Conservation (phyloP, 208 protist species). For the Kentomonas sorsogonicus region DNA sequence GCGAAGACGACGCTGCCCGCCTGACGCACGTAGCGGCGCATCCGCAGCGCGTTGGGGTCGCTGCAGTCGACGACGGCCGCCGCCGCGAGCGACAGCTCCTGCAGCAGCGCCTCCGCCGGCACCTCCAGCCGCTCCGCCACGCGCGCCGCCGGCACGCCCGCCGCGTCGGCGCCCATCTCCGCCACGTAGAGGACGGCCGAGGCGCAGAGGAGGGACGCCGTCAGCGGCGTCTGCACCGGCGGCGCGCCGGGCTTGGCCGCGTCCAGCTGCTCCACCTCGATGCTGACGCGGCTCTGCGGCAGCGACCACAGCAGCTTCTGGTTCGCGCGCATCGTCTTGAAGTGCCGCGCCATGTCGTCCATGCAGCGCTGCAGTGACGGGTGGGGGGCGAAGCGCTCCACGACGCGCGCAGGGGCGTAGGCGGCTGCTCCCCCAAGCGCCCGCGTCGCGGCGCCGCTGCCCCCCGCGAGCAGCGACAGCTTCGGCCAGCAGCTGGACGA, state of each 20-base stretch:
- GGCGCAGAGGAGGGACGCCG: constrained; percentile 64
- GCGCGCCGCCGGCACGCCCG: constrained; percentile 10
- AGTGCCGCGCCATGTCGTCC: constrained; percentile 44
- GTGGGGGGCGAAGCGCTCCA: constrained; percentile 53
- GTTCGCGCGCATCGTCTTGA: constrained; percentile 51
- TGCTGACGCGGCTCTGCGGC: constrained; percentile 48
- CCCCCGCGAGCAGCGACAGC: too few relatives aligned
- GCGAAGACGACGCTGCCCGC: constrained; percentile 20
- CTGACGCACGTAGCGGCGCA: constrained; percentile 23
- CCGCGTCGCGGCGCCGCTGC: too few relatives aligned
- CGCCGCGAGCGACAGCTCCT: constrained; percentile 20
- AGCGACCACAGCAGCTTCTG: constrained; percentile 69
- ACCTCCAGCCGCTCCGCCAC: constrained; percentile 23
- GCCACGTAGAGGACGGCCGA: constrained; percentile 63
- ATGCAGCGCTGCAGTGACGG: constrained; percentile 47
- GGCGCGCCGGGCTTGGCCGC: constrained; percentile 18
- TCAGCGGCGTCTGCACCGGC: constrained; percentile 32
- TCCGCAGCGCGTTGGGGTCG: constrained; percentile 32
- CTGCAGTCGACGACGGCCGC: constrained; percentile 27
- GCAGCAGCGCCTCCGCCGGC: constrained; percentile 18
- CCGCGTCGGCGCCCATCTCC: constrained; percentile 13
- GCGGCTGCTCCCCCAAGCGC: not conserved
- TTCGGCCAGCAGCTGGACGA: too few relatives aligned
- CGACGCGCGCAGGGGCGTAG: not conserved
- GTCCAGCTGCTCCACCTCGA: constrained; percentile 56